Evolutionary conservation across 2,329 filamentous ascomycete species (phyloP).

Genomic region (Penicillium sp.): DNA sequence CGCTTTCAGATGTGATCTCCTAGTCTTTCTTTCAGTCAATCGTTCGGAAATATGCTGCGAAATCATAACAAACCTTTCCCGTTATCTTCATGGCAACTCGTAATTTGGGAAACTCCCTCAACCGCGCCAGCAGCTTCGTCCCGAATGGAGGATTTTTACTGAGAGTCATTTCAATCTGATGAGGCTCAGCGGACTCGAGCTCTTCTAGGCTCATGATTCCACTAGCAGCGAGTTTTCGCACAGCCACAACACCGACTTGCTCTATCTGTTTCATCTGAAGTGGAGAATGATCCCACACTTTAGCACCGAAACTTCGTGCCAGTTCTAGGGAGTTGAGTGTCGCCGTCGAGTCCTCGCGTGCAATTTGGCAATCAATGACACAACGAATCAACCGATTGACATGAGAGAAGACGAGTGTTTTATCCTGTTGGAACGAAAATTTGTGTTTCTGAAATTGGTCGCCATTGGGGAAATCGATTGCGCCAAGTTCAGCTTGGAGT

Average conservation of each 20-base stretch:
- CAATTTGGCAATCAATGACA: constrained; percentile 73
- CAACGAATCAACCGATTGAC: constrained; percentile 73
- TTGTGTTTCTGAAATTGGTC: constrained; percentile 61
- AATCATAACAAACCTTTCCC: constrained; percentile 45
- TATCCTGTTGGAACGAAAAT: constrained; percentile 64
- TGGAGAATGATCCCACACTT: constrained; percentile 79
- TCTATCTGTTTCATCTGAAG: constrained; percentile 83
- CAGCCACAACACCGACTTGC: constrained; percentile 74
- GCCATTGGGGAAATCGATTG: constrained; percentile 63
- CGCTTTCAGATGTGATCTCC: constrained; percentile 44
- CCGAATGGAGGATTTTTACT: constrained; percentile 85
- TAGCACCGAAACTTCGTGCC: constrained; percentile 73
- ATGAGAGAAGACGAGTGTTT: constrained; percentile 67
- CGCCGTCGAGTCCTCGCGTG: constrained; percentile 66
- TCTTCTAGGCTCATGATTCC: constrained; percentile 72
- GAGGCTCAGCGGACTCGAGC: constrained; percentile 68
- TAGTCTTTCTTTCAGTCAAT: constrained; percentile 16
- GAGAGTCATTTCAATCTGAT: constrained; percentile 75
- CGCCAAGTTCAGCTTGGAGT: constrained; percentile 75
- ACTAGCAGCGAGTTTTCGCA: constrained; percentile 73
- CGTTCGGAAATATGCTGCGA: constrained; percentile 25
- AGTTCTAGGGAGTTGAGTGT: constrained; percentile 75
- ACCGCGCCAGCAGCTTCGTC: constrained; percentile 64
- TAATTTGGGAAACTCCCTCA: constrained; percentile 74
- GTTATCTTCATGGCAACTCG: constrained; percentile 58